phyloP scores from a whole-genome alignment of 495 filamentous ascomycete genomes.

The Saxophila tyrrhenica region DNA sequence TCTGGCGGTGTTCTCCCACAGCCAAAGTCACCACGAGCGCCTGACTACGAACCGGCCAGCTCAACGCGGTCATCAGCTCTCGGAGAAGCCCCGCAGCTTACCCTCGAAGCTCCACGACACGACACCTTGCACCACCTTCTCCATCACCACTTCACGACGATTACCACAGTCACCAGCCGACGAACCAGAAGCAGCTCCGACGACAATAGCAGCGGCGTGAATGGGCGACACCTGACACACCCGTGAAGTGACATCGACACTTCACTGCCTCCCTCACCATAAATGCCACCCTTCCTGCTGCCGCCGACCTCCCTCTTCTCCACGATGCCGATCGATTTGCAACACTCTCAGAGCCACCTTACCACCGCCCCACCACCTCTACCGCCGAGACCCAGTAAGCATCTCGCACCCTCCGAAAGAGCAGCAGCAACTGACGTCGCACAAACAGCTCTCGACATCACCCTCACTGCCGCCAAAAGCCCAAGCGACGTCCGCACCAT shows the following conservation, averaged over 20 bases:
- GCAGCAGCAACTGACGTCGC: not conserved
- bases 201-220: too few relatives aligned
- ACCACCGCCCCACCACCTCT: not conserved
- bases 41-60: not conserved
- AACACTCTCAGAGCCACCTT: not conserved
- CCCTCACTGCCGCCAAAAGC: constrained; percentile 1
- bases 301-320: not conserved
- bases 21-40: not conserved
- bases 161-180: not conserved
- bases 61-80: too few relatives aligned
- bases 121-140: not conserved
- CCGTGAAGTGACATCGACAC: not conserved
- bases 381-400: not conserved
- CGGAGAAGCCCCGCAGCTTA: not conserved
- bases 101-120: not conserved
- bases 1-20: not conserved
- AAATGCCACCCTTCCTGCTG: not conserved
- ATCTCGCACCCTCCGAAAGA: not conserved
- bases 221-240: too few relatives aligned
- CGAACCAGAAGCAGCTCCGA: too few relatives aligned
- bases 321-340: not conserved
- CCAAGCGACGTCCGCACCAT: constrained; percentile 3
- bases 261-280: not conserved
- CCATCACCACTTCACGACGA: not conserved
- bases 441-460: constrained; percentile 4